Base-by-base conservation (phyloP, 2,329 filamentous ascomycete species). In the Claviceps quebecensis region DNA sequence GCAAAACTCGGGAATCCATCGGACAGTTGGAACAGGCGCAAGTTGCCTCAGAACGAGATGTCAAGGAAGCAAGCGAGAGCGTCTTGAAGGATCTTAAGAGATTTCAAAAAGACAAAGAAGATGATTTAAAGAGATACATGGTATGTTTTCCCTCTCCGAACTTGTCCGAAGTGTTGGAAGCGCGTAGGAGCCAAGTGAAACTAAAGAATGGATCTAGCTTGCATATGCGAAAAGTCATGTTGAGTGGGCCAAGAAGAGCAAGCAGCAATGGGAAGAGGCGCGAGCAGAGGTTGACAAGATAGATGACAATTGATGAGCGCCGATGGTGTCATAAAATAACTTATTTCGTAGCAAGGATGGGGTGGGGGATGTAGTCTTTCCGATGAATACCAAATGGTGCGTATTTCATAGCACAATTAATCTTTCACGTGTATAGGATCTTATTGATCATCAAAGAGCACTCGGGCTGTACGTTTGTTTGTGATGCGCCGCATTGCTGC, bases 21-120 rank as follows among this genome's bases (percentile, higher is more conserved):
- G 77, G 69, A 45, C 78, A 96, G 71, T 75, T 98, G 49, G 90
- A 97, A 67, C 88, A 95, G 72, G 93, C 93, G 1, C 78, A 96
- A 53, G 79, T 88, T 36, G 90, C 87, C 4, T 87, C 89, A 4
- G 88, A 90, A 56, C 83, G 88, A 61, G 93, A 98, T 63, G 93
- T 97, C 54, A 90, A 86, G 65, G 88, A 97, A 61, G 93, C 93
- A 8, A 96, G 89, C 62, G 74, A 80, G 2, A 94, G 88, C 49
- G 87, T 97, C 4, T 69, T 98, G 59, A 84, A 86, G 60, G 93
- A 98, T 64, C 72, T 98, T 54, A 88, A 89, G 71, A 76, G 93
- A 54, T 98, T 98, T 69, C 94, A 98, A 68, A 75, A 75, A 53
- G 90, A 97, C 69, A 98, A 98, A 68, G 94, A 98, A 69, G 88